These are phyloP conservation scores for Schizonepeta tenuifolia DNA, from an alignment of 257 asterid genomes.

Conservation along the genomic window DNA sequence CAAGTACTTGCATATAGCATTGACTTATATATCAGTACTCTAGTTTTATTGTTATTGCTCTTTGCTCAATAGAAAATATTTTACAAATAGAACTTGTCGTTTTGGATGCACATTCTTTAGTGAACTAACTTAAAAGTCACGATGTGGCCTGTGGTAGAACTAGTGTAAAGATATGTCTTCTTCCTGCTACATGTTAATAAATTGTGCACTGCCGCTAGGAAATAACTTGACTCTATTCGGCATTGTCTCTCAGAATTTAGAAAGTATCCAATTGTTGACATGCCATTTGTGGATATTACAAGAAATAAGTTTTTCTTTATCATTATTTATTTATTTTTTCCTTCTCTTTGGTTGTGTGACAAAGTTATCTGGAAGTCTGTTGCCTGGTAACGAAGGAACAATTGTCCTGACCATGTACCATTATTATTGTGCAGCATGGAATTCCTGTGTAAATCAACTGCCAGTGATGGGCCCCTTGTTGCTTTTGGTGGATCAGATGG, in stretches of 20 bases:
- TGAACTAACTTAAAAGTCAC: conserved; percentile 21
- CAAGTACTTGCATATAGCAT: not conserved
- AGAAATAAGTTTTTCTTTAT: not conserved
- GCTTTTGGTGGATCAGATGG: conserved; percentile 99
- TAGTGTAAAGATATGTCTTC: conserved; percentile 1
- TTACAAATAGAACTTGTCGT: conserved; percentile 16
- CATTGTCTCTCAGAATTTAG: conserved; percentile 25
- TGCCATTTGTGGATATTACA: conserved; percentile 14
- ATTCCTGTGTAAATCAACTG: conserved; percentile 73
- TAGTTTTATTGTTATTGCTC: not conserved
- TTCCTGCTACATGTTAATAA: not conserved
- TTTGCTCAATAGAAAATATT: not conserved
- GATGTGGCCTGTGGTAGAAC: conserved; percentile 18
- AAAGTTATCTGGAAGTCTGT: conserved; percentile 23
- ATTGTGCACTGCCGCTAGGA: conserved; percentile 8
- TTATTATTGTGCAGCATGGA: conserved; percentile 70
- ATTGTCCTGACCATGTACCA: conserved; percentile 34
- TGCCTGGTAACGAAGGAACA: conserved; percentile 24
- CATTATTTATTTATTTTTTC: not conserved
- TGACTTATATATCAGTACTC: conserved; percentile 13
- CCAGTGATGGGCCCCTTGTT: conserved; percentile 93
- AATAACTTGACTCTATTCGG: conserved; percentile 5
- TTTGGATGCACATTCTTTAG: conserved; percentile 12
- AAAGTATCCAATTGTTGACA: conserved; percentile 12
- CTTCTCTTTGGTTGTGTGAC: conserved; percentile 1